Evolutionary conservation across 192 early-diverging fungal genomes (phyloP), one percentile per base, ranked within the genome.

Genomic region (Coemansia sp.): DNA sequence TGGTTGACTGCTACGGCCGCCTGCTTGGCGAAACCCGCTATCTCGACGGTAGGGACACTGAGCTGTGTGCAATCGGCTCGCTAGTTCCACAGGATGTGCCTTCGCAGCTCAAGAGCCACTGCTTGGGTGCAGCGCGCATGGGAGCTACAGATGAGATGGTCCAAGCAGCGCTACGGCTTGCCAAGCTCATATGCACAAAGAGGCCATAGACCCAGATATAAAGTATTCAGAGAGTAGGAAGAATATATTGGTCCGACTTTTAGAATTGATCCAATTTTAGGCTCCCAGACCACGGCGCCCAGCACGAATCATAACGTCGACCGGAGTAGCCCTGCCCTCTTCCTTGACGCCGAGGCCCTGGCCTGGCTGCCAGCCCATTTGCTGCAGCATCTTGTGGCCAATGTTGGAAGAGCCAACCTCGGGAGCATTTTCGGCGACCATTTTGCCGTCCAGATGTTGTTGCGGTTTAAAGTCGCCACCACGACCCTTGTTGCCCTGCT

Each of bases 361-460:
- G 23, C 81, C 81, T 8, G 81, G 81, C 61, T 70, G 67, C 81
- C 81, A 84, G 26, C 81, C 81, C 81, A 84, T 84, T 66, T 84
- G 76, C 63, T 69, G 60, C 50, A 84, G 68, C 76, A 84, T 78
- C 73, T 76, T 70, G 63, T 84, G 81, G 17, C 81, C 81, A 66
- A 84, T 75, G 52, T 84, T 84, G 10, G 81, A 76, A 9, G 68
- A 61, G 2, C 81, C 74, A 13, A 84, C 76, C n/a, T 64, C 76
- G 6, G 81, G 81, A 1, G 76, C 81, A 23, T 66, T 30, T 38
- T 75, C 73, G 14, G 64, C 81, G 44, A 84, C 81, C 62, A 78
- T 64, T 39, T 70, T 76, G 43, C 80, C 80, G 16, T 74, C 62
- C 70, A 53, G 16, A 2, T 17, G 60, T 32, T 30, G 26, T 14